Conservation (phyloP, 768 basidiomycete species). For the Panus rudis region DNA sequence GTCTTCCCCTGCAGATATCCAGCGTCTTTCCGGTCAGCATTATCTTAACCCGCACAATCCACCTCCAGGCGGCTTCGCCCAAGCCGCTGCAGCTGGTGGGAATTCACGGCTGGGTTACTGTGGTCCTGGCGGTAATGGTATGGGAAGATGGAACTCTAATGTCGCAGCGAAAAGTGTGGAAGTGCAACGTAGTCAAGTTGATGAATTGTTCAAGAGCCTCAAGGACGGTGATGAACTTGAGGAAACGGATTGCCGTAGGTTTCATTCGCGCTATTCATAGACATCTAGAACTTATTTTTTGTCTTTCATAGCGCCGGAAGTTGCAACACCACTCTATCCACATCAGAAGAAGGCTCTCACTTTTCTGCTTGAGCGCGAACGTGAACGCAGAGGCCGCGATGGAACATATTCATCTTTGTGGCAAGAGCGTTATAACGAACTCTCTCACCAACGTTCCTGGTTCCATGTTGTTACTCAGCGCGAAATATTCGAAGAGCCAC, state of each 20-base stretch:
- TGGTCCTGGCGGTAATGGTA: conserved; percentile 29
- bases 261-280: conserved; percentile 9
- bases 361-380: conserved; percentile 85
- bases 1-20: conserved; percentile 53
- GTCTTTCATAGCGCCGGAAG: conserved; percentile 44
- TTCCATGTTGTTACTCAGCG: conserved; percentile 79
- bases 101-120: conserved; percentile 36
- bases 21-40: conserved; percentile 47
- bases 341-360: conserved; percentile 98
- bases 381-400: conserved; percentile 48
- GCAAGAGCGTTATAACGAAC: conserved; percentile 48
- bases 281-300: conserved; percentile 11
- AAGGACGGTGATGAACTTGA: conserved; percentile 80
- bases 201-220: conserved; percentile 86
- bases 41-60: conserved; percentile 91
- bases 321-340: conserved; percentile 86
- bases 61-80: conserved; percentile 53
- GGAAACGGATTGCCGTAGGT: conserved; percentile 82
- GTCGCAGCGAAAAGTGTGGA: conserved; percentile 75
- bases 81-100: conserved; percentile 19
- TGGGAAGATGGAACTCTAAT: conserved; percentile 48
- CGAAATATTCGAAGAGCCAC: conserved; percentile 59
- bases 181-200: conserved; percentile 87
- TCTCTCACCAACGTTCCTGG: conserved; percentile 53
- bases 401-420: conserved; percentile 69